A percentile compares a stretch with the other conserved stretches of the same genome.
Conservation (phyloP, 208 protist genomes). For the Lotmaria passim region DNA sequence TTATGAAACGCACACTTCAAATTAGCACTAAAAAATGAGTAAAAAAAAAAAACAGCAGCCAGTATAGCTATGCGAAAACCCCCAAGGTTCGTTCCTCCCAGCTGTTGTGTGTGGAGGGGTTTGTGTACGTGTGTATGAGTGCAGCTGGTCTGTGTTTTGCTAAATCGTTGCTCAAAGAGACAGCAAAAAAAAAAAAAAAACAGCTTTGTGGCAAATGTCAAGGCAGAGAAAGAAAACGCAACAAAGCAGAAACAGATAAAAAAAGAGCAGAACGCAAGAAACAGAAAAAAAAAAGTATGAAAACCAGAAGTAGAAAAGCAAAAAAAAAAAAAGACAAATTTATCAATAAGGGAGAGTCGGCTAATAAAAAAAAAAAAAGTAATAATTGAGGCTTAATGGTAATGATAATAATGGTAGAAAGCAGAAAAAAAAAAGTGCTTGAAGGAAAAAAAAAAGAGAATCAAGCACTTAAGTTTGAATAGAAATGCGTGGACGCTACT, state of each 20-base stretch:
- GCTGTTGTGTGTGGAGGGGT: no score
- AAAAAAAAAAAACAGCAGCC: no score
- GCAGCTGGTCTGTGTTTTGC: no score
- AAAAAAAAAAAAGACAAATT: neutral
- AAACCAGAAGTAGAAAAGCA: slow-evolving; percentile 3
- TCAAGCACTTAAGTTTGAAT: neutral
- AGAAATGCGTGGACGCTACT: neutral
- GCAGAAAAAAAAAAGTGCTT: neutral
- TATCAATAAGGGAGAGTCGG: neutral
- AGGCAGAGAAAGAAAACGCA: neutral
- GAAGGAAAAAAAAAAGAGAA: neutral
- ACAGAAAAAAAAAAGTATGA: slow-evolving; percentile 13
- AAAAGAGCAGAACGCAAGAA: slow-evolving; percentile 14
- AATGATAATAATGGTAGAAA: neutral
- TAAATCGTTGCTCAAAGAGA: slow-evolving; percentile 1
- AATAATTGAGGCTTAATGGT: slow-evolving; percentile 1
- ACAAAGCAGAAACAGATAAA: slow-evolving; percentile 11
- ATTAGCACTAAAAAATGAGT: neutral
- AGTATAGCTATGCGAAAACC: no score
- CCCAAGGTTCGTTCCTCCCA: no score
- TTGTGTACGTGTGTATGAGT: no score
- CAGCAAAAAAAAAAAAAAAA: slow-evolving; percentile 4
- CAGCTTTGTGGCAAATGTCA: neutral
- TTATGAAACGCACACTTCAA: neutral
- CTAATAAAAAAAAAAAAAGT: slow-evolving; percentile 12